Base-by-base conservation (phyloP, 83 land plant species). In the Picea abies region DNA sequence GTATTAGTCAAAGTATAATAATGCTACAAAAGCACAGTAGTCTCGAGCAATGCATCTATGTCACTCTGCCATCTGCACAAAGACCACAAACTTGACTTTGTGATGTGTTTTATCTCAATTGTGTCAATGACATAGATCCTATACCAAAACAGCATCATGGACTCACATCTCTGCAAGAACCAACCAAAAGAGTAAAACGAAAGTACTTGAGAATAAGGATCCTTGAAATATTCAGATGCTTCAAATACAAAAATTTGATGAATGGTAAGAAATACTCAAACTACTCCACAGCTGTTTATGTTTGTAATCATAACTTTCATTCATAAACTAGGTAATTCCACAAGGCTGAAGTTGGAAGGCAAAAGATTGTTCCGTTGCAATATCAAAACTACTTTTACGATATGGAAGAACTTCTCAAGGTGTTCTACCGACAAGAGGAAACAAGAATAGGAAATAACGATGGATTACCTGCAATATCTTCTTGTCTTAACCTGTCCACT, bases 401-500 rank as follows among this genome's bases (percentile, higher is more conserved):
- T 49, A 9, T 75, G 47, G 49, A 75, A 47, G 60, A 41, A 44
- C 58, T 75, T 75, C 47, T 22, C n/a, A 22, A 49, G 47, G 26
- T 75, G 60, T 75, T 75, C 60, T 75, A 47, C 60, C 17, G 12
- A 75, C 47, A 75, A 12, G 26, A n/a, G 32, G 25, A 14, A 47
- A 20, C 22, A 41, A 44, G 22, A 71, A 41, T 71, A 15, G 49
- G 52, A 49, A 44, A 47, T 1, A 47, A 47, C 60, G 52, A 75
- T 9, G 44, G 52, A 49, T 75, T 75, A 47, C 78, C 78, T 75
- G 78, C 60, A 75, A 75, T 47, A 71, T 71, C 76, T 75, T 49
- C 60, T 47, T 49, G 60, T 75, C 60, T 26, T 22, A 75, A 22
- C 3, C 60, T 56, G 60, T 56, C 60, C 60, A 56, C 60, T 56